Evolutionary conservation across 2,329 filamentous ascomycete genomes (phyloP).

Genomic region (Catunica adiposa): DNA sequence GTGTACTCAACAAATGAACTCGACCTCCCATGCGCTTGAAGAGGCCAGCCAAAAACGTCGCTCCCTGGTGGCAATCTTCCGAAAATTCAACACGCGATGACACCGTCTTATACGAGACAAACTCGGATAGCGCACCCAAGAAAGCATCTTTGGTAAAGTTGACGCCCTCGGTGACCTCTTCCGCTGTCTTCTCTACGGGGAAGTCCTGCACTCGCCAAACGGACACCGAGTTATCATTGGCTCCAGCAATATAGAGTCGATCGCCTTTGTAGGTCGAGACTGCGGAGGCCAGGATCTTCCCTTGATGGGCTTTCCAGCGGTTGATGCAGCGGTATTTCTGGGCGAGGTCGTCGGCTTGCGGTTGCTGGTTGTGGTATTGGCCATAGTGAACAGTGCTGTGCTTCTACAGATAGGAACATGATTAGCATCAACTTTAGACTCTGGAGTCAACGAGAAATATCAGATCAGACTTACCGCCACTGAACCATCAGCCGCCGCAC

Average conservation of each 20-base stretch:
- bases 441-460: too few species aligned
- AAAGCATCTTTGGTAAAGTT: conserved; percentile 29
- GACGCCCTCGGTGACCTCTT: conserved; percentile 23
- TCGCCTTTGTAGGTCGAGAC: conserved; percentile 52
- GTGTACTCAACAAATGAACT: conserved; percentile 76
- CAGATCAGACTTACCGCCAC: conserved; percentile 64
- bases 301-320: conserved; percentile 69
- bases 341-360: conserved; percentile 36
- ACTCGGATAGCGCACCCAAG: conserved; percentile 61
- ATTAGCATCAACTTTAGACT: neutral
- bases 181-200: conserved; percentile 23
- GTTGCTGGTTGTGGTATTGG: conserved; percentile 31
- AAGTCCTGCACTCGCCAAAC: conserved; percentile 61
- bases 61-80: conserved; percentile 82
- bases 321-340: conserved; percentile 68
- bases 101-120: conserved; percentile 82
- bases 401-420: conserved; percentile 33
- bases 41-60: conserved; percentile 73
- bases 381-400: conserved; percentile 50
- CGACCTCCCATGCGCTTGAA: conserved; percentile 85
- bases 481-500: conserved; percentile 74
- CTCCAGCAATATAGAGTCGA: conserved; percentile 83
- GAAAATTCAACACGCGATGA: conserved; percentile 74
- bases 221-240: conserved; percentile 77
- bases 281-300: conserved; percentile 73